Conservation (phyloP, 495 filamentous ascomycete species). For the Talaromyces trachyspermus region DNA sequence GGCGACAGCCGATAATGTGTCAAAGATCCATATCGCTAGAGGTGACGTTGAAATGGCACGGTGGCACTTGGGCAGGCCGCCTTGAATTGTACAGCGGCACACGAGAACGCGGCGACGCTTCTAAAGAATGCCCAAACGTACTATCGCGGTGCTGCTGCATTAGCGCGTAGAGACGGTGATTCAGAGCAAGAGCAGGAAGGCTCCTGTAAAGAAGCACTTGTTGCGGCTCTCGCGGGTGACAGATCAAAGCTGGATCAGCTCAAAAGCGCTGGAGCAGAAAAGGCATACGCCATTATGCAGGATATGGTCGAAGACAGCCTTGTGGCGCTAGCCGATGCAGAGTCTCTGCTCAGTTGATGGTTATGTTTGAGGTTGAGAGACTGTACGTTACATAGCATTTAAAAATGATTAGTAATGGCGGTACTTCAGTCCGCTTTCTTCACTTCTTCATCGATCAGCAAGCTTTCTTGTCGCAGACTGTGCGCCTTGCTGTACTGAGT, state of each 20-base stretch:
- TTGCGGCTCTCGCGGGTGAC: constrained; percentile 35
- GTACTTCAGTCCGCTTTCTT: constrained; percentile 21
- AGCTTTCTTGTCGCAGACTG: constrained; percentile 33
- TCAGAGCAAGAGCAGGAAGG: constrained; percentile 41
- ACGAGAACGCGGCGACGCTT: constrained; percentile 41
- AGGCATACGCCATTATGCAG: constrained; percentile 30
- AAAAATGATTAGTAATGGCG: constrained; percentile 7
- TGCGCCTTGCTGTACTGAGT: constrained; percentile 32
- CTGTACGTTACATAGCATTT: neutral
- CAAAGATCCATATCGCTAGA: constrained; percentile 52
- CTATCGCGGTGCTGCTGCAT: constrained; percentile 51
- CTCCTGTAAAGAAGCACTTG: constrained; percentile 37
- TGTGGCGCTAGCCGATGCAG: constrained; percentile 29
- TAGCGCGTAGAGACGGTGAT: constrained; percentile 35
- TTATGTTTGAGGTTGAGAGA: constrained; percentile 9
- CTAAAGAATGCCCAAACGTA: constrained; percentile 57
- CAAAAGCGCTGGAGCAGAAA: constrained; percentile 20
- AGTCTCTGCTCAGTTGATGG: constrained; percentile 28
- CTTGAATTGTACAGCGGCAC: constrained; percentile 37
- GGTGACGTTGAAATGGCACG: constrained; percentile 58
- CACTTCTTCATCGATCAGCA: constrained; percentile 39
- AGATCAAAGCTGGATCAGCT: constrained; percentile 32
- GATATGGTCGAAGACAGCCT: constrained; percentile 47
- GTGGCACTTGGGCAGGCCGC: constrained; percentile 43
- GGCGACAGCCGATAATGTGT: constrained; percentile 42